Evolutionary conservation across 352 stramenopile genomes (phyloP).

Genomic region (Globisporangium takayamanum): DNA sequence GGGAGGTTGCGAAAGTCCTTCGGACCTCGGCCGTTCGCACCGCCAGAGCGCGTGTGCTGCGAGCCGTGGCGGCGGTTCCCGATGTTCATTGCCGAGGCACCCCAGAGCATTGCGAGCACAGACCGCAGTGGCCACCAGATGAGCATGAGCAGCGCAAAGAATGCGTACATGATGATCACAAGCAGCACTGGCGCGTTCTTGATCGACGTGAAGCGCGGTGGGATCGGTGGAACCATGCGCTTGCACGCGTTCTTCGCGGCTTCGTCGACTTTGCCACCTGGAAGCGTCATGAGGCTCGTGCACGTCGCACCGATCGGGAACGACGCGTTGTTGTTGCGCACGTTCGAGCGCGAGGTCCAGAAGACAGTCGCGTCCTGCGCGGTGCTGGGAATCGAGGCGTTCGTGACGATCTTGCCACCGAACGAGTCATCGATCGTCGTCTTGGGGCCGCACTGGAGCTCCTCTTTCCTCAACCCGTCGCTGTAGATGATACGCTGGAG

Average conservation of each 20-base stretch:
- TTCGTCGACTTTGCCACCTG: conserved; percentile 3
- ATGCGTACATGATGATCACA: conserved; percentile 12
- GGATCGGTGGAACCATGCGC: too few species aligned
- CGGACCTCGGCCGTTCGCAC: background rate
- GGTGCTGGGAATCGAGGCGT: conserved; percentile 3
- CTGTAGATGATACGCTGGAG: conserved; percentile 7
- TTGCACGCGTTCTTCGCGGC: conserved; percentile 10
- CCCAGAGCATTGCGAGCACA: conserved; percentile 7
- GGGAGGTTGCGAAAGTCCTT: background rate
- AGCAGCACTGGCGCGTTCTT: conserved; percentile 9
- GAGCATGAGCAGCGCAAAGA: conserved; percentile 6
- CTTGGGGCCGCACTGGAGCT: conserved; percentile 12
- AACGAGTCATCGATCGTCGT: conserved; percentile 6
- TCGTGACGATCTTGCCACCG: conserved; percentile 7
- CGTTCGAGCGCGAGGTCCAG: conserved; percentile 32
- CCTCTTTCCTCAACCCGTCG: conserved; percentile 5
- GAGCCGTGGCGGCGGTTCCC: background rate
- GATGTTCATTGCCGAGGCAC: conserved; percentile 1
- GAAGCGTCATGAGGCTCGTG: conserved; percentile 15
- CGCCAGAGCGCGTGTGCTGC: background rate
- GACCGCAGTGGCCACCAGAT: conserved; percentile 13
- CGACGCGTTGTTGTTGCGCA: conserved; percentile 42
- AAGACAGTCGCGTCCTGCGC: conserved; percentile 23
- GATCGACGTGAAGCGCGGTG: conserved; percentile 11
- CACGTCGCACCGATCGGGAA: conserved; percentile 38